Evolutionary conservation across 331 rosid species (phyloP), one percentile per base, ranked within the genome.

Genomic region (Ulmus americana): DNA sequence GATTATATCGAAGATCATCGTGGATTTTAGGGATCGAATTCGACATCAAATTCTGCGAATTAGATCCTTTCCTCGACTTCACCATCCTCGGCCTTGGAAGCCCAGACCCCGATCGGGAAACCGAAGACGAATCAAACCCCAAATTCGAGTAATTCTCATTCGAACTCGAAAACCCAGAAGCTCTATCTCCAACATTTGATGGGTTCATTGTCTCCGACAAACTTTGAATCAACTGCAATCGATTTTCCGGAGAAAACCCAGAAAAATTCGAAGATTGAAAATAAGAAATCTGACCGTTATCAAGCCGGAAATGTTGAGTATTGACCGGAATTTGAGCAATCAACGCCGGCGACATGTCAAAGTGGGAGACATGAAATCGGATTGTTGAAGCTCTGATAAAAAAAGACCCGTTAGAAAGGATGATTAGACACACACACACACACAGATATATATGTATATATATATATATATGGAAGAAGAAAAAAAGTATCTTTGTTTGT

Each of bases 31-130:
- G 63, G 46, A 63, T 61, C 16, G 38, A 63, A 16, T 64, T 52
- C 20, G 86, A 70, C 65, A 74, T 66, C 63, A 67, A 51, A 57
- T 66, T 69, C 77, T 69, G 90, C 15, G 86, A 77, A 70, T 55
- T 82, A 67, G 65, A 48, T 39, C 81, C 88, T 71, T 67, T 85
- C 5, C 91, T 83, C 51, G 81, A 72, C 81, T 94, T 94, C 14
- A 63, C 44, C 47, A 87, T 39, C 73, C 95, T 73, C 13, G 97
- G 97, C 77, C 74, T 84, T 10, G 88, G 54, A 13, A 75, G 73
- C 52, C 85, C 86, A 11, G 83, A 74, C 55, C 68, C 76, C 55
- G 78, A 70, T 70, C 83, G 74, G 10, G 79, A 62, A 56, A 49
- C 65, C 12, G 94, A 55, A 70, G 79, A 47, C 14, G 86, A 18